Evolutionary conservation across 1,139 yeast genomes (phyloP), one percentile per base, ranked within the genome.

Genomic region (Barnettozyma hawaiiensis): DNA sequence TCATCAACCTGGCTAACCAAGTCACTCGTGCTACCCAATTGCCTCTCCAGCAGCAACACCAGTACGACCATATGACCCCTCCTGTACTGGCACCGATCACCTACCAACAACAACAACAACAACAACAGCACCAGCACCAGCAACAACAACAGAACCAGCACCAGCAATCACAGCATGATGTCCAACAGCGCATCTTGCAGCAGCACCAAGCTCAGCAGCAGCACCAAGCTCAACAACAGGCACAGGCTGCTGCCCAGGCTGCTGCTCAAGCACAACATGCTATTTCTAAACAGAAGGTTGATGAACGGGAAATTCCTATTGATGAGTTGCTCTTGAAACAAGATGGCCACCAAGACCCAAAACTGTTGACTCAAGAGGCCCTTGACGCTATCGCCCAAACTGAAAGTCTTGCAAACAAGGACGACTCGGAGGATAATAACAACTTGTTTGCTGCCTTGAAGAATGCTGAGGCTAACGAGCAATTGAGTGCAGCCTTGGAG

Each of bases 1-100:
- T 54, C 41, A 48, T 54, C 47, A 51, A 50, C 38, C 46, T 54
- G 39, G 58, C 57, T 9, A 49, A 48, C 22, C 57, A 54, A 12
- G 54, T 52, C 23, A 39, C 47, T 10, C 47, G 47, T 31, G 35
- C 48, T 10, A 20, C 22, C 8, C 45, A 45, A 10, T 24, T 42
- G 42, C 47, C 42, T 21, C 40, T 29, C 11, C 46, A 37, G 21
- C 46, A 37, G 21, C 37, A 32, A 12, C 42, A 43, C 11, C 43
- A 44, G 18, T 41, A 31, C 15, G 41, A 39, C 20, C 37, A 39
- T 7, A 27, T 41, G 10, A 31, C 24, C 10, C 41, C 46, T 5
- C 46, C 46, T 2, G 42, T 32, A 3, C 15, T 41, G 8, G 41
- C 47, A 12, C 45, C 39, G 3, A 14, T 38, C 14, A 29, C 28